A percentile compares a stretch with the other conserved stretches of the same genome.
Conservation (phyloP, 2,329 filamentous ascomycete species). For the Aspergillus neoniger region DNA sequence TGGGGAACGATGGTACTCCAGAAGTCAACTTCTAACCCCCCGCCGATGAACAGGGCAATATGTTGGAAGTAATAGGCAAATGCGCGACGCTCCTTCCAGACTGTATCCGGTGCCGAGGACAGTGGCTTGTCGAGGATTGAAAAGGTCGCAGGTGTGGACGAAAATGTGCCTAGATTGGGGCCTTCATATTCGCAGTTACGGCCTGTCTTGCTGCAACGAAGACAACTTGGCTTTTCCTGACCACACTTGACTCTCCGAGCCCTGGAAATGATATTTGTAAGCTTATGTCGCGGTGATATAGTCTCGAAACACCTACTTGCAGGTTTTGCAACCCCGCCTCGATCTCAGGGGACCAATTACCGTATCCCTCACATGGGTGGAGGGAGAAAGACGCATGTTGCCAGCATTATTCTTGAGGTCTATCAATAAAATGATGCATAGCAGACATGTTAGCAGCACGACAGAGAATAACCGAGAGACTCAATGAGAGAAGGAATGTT, state of each 20-base stretch:
- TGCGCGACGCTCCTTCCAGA: conserved; percentile 38
- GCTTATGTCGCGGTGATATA: background rate
- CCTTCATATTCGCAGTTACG: conserved; percentile 37
- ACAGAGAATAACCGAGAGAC: too few species aligned
- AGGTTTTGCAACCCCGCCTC: conserved; percentile 34
- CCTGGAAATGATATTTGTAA: conserved; percentile 21
- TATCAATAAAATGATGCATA: too few species aligned
- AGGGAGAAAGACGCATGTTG: conserved; percentile 1
- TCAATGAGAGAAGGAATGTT: too few species aligned
- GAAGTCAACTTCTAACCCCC: conserved; percentile 38
- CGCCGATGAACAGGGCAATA: conserved; percentile 33
- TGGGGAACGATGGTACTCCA: conserved; percentile 40
- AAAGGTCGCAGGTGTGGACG: conserved; percentile 2
- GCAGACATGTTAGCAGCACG: too few species aligned
- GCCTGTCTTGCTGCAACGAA: conserved; percentile 36
- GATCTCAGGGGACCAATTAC: conserved; percentile 24
- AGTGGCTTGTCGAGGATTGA: conserved; percentile 16
- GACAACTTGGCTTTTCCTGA: conserved; percentile 37
- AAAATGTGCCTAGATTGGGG: conserved; percentile 7
- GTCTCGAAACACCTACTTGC: conserved; percentile 28
- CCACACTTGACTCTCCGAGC: conserved; percentile 39
- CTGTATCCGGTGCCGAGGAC: conserved; percentile 26
- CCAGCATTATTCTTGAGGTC: background rate
- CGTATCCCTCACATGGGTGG: background rate
- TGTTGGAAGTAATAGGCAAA: conserved; percentile 42